These are phyloP conservation scores for Domatiomyces globalis DNA, from an alignment of 2,329 filamentous ascomycete genomes.

Conservation along the genomic window DNA sequence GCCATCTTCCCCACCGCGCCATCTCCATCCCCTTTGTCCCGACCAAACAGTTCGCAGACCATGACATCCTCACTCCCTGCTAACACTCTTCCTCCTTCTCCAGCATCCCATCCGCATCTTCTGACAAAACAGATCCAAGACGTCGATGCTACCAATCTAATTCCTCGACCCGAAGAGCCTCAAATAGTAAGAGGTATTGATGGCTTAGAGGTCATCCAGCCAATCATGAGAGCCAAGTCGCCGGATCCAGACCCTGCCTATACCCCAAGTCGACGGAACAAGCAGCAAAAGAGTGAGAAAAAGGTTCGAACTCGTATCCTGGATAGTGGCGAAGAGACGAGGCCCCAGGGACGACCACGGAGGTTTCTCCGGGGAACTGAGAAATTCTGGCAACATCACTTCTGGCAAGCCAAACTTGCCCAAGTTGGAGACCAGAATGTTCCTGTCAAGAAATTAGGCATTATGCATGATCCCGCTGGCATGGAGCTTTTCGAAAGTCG, in stretches of 20 bases:
- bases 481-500: constrained; percentile 12
- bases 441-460: constrained; percentile 3
- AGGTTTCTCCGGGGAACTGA: constrained; percentile 18
- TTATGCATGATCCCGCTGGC: constrained; percentile 10
- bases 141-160: background rate
- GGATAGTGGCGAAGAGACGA: background rate
- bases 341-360: constrained; percentile 12
- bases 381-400: constrained; percentile 17
- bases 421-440: constrained; percentile 1
- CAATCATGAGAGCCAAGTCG: background rate
- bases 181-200: background rate
- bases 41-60: background rate
- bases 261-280: background rate
- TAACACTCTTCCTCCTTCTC: background rate
- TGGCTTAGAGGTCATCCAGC: background rate
- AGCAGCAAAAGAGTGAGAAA: background rate
- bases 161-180: background rate
- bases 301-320: background rate
- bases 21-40: background rate
- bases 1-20: background rate
- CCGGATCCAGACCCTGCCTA: background rate
- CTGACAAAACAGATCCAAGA: background rate
- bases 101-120: background rate
- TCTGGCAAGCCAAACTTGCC: constrained; percentile 9
- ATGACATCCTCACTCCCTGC: background rate